Evolutionary conservation across 2,329 filamentous ascomycete genomes (phyloP), one percentile per base, ranked within the genome.

Genomic region (Cladophialophora psammophila): DNA sequence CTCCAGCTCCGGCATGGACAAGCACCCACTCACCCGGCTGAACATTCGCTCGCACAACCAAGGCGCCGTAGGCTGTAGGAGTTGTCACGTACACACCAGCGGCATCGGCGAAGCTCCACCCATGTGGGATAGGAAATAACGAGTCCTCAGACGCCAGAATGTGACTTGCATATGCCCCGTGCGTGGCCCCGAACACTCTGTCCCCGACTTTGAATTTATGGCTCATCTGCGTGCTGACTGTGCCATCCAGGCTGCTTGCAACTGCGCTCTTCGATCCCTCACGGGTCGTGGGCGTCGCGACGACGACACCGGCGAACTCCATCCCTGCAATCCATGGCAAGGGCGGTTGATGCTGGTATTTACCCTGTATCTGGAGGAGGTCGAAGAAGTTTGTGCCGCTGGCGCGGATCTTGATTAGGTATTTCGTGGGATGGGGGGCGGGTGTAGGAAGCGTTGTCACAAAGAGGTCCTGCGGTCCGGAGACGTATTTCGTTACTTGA

Each of bases 361-460:
- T 96, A 64, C 94, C 94, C 76, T 93, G 90, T 76, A 97, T 93
- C 77, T 98, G 94, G 63, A 98, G 88, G 65, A 97, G 91, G 78
- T 98, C 94, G 83, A 97, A 98, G 86, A 98, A 98, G 82, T 98
- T 98, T 75, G 92, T 92, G 20, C 93, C 94, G 0, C 91, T 87
- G 55, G 94, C 92, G 79, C 93, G 91, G 74, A 98, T 91, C 75
- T 89, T 87, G 77, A 98, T 91, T 70, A 96, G 85, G 78, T 97
- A 98, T 81, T 97, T 88, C 75, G 91, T 83, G 36, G 88, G 80
- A 8, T 85, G 83, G 1, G 93, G 92, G 1, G 82, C 81, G 0
- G 93, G 94, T 62, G 93, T 91, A 18, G 93, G 88, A 13, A 97
- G 86, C 26, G 87, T 84, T 18, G 87, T 85, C 71, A 96, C 90